Percentiles rank a stretch among this genome's conserved stretches.
Conservation (phyloP, 768 basidiomycete genomes). For the Sarcomyxa edulis region DNA sequence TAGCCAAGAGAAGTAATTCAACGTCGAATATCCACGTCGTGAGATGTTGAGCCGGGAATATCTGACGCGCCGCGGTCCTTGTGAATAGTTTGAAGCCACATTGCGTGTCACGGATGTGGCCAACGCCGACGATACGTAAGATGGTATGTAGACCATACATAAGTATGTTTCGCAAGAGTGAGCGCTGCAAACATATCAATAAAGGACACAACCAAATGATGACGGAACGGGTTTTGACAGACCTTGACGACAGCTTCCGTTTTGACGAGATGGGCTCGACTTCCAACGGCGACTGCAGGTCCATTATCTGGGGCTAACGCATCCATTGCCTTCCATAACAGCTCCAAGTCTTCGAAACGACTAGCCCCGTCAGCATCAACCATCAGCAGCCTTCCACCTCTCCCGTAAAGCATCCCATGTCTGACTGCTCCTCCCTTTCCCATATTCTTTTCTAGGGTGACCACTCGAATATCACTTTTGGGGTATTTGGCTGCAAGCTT, state of each 20-base stretch:
- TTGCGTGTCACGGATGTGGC: constrained; percentile 90
- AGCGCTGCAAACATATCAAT: constrained; percentile 52
- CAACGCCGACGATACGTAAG: constrained; percentile 83
- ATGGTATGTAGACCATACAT: constrained; percentile 94
- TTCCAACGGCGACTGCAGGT: constrained; percentile 75
- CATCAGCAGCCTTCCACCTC: constrained; percentile 79
- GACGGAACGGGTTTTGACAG: constrained; percentile 12
- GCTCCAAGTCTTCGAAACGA: constrained; percentile 76
- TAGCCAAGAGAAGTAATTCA: constrained; percentile 83
- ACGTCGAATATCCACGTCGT: constrained; percentile 97
- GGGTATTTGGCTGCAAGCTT: constrained; percentile 53
- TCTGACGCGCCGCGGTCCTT: constrained; percentile 68
- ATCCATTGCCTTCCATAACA: constrained; percentile 77
- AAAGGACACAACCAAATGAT: constrained; percentile 1
- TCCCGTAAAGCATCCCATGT: constrained; percentile 82
- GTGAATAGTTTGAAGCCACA: constrained; percentile 98
- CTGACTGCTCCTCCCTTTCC: constrained; percentile 93
- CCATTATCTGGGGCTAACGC: constrained; percentile 39
- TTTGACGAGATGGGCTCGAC: constrained; percentile 86
- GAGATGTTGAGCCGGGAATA: constrained; percentile 86
- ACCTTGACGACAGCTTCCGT: constrained; percentile 95
- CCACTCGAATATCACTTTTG: constrained; percentile 64
- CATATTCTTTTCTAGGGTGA: constrained; percentile 72
- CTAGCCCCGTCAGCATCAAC: constrained; percentile 96
- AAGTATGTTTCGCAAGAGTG: constrained; percentile 80